These are phyloP conservation scores for Camellia oleifera DNA, from an alignment of 179 eudicot species.

Conservation along the genomic window DNA sequence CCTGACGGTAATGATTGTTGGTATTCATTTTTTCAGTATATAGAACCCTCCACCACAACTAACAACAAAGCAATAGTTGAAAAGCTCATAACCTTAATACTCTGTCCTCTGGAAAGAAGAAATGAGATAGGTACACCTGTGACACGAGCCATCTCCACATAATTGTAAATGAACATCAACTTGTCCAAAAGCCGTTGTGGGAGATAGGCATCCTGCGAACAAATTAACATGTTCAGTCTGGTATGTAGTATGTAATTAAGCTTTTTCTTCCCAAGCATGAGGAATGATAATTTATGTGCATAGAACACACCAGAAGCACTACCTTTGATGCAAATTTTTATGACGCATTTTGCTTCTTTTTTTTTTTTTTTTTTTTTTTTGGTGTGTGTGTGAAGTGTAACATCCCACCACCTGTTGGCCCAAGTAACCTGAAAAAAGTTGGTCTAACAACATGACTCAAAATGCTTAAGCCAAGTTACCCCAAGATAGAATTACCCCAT, in stretches of 20 bases:
- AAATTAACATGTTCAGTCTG: slow-evolving; percentile 13
- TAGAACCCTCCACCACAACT: background rate
- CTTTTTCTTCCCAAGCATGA: slow-evolving; percentile 1
- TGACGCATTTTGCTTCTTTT: background rate
- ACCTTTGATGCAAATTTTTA: background rate
- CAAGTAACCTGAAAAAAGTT: no score
- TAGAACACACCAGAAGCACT: background rate
- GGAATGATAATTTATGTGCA: background rate
- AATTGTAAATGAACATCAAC: slow-evolving; percentile 94
- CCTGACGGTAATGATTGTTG: slow-evolving; percentile 42
- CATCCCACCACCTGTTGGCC: no score
- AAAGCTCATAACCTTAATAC: slow-evolving; percentile 72
- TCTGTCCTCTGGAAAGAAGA: slow-evolving; percentile 98
- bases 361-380: no score
- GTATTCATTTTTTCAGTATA: slow-evolving; percentile 1
- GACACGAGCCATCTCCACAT: slow-evolving; percentile 99
- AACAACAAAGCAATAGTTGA: background rate
- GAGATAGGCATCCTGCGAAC: slow-evolving; percentile 95
- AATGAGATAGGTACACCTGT: slow-evolving; percentile 99
- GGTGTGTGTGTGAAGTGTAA: no score
- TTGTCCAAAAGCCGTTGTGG: slow-evolving; percentile 98
- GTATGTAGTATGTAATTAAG: background rate
- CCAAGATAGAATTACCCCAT: no score
- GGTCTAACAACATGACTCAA: no score
- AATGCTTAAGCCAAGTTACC: no score